Evolutionary conservation across 1,284 basidiomycete genomes (phyloP).

Genomic region (Boletellus deceptivus): DNA sequence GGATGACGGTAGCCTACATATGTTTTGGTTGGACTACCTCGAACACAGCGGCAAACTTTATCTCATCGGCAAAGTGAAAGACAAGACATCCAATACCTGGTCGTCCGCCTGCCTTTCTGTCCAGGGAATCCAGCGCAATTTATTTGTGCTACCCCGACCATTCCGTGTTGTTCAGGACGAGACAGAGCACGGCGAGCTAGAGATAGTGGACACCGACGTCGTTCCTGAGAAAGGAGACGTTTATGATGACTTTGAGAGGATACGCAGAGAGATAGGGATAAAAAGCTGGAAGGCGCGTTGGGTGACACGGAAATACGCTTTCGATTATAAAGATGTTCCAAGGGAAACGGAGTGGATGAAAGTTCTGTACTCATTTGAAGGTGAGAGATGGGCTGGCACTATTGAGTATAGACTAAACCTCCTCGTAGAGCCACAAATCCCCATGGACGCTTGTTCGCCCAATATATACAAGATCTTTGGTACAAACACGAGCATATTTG

Average conservation of each 20-base stretch:
- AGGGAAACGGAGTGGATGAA: slow-evolving; percentile 87
- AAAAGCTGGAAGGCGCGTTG: slow-evolving; percentile 80
- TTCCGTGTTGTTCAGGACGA: slow-evolving; percentile 57
- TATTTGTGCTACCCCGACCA: slow-evolving; percentile 88
- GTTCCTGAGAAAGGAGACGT: slow-evolving; percentile 71
- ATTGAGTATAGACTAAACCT: not conserved
- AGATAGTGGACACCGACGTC: slow-evolving; percentile 71
- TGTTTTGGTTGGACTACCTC: slow-evolving; percentile 93
- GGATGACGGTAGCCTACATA: slow-evolving; percentile 78
- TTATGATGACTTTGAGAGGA: slow-evolving; percentile 80
- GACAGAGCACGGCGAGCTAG: slow-evolving; percentile 45
- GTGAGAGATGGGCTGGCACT: slow-evolving; percentile 39
- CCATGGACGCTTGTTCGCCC: slow-evolving; percentile 70
- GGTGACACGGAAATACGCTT: slow-evolving; percentile 91
- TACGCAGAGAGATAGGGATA: slow-evolving; percentile 74
- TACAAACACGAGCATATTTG: slow-evolving; percentile 92
- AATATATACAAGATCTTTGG: slow-evolving; percentile 91
- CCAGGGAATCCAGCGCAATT: slow-evolving; percentile 84
- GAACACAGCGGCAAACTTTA: slow-evolving; percentile 79
- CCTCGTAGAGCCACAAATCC: slow-evolving; percentile 57
- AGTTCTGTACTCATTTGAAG: slow-evolving; percentile 82
- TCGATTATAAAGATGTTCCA: slow-evolving; percentile 85
- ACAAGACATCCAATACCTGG: slow-evolving; percentile 65
- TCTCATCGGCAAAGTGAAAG: slow-evolving; percentile 86
- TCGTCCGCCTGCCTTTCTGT: slow-evolving; percentile 89